phyloP scores from a whole-genome alignment of 805 yeast genomes.

The Ogataea henricii region DNA sequence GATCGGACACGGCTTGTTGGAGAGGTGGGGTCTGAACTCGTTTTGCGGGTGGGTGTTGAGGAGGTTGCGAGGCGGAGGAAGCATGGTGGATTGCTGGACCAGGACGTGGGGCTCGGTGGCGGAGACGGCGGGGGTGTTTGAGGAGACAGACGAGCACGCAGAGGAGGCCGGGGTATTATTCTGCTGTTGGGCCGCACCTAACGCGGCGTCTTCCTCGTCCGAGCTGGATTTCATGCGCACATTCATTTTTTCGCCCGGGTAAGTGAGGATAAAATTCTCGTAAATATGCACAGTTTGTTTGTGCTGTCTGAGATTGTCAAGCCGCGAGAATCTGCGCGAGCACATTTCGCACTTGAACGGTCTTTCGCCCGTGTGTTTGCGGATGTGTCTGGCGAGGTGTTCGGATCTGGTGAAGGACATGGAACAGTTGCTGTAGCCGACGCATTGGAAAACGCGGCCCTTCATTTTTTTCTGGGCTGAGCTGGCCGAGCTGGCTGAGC shows the following conservation, averaged over 20 bases:
- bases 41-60: slow-evolving; percentile 16
- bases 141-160: slow-evolving; percentile 1
- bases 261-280: slow-evolving; percentile 39
- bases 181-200: background rate
- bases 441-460: slow-evolving; percentile 76
- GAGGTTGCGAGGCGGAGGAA: slow-evolving; percentile 34
- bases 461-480: slow-evolving; percentile 44
- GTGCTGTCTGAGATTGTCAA: slow-evolving; percentile 90
- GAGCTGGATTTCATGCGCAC: slow-evolving; percentile 28
- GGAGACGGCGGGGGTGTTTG: slow-evolving; percentile 1
- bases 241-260: slow-evolving; percentile 36
- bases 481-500: background rate
- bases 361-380: slow-evolving; percentile 93
- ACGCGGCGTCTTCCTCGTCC: slow-evolving; percentile 16
- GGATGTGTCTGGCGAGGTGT: slow-evolving; percentile 87
- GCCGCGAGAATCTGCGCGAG: slow-evolving; percentile 72
- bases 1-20: slow-evolving; percentile 36
- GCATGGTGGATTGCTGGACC: slow-evolving; percentile 26
- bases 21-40: slow-evolving; percentile 33
- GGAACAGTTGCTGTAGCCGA: slow-evolving; percentile 81
- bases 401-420: slow-evolving; percentile 92
- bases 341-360: slow-evolving; percentile 89
- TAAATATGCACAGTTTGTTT: slow-evolving; percentile 79
- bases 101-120: slow-evolving; percentile 16
- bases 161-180: slow-evolving; percentile 5